Base-by-base conservation (phyloP, 2,329 filamentous ascomycete species). In the Arthrobotrys pseudoclavata region DNA sequence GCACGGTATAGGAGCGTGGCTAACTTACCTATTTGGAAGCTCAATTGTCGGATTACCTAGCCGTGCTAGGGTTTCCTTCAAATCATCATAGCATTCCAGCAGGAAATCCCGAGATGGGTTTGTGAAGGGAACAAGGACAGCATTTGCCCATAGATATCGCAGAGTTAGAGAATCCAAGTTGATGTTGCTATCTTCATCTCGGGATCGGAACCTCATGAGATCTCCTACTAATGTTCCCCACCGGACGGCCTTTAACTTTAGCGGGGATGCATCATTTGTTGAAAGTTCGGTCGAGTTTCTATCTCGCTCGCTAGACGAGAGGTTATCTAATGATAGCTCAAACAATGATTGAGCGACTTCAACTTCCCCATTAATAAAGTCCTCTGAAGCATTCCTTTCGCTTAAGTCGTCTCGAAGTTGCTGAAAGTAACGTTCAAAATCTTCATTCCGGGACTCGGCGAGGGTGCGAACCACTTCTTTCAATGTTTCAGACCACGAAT, bases 71-170 rank as follows among this genome's bases (percentile, higher is more conserved):
- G 89, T 84, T 2, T 81, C 82, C 80, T 89, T 89, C 12, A 92
- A 83, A 79, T 92, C 90, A 74, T 80, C 79, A 47, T 81, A 82
- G 60, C 80, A 81, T 48, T 79, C 79, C 18, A 82, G 57, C 12
- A 81, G 52, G 53, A 81, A 81, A 60, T 82, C 81, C 22, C 81
- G 66, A 5, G 79, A 79, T 5, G 71, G 74, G 22, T 79, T 79
- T 15, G 76, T 80, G 48, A 81, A 81, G 4, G 80, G 79, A 10
- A 80, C 72, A 18, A 80, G 79, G 15, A 90, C 89, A 4, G 88
- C 88, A 7, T 88, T 89, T 22, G 90, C 86, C 90, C 90, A 92
- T 10, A 92, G 82, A 82, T 91, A 90, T 47, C 91, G 60, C 29
- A 81, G 34, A 31, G 81, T 79, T 4, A 81, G 67, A 40, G 79